Percentiles rank a stretch among this genome's conserved stretches.
phyloP scores from a whole-genome alignment of 495 filamentous ascomycete genomes.

The Apiosordaria backusii region DNA sequence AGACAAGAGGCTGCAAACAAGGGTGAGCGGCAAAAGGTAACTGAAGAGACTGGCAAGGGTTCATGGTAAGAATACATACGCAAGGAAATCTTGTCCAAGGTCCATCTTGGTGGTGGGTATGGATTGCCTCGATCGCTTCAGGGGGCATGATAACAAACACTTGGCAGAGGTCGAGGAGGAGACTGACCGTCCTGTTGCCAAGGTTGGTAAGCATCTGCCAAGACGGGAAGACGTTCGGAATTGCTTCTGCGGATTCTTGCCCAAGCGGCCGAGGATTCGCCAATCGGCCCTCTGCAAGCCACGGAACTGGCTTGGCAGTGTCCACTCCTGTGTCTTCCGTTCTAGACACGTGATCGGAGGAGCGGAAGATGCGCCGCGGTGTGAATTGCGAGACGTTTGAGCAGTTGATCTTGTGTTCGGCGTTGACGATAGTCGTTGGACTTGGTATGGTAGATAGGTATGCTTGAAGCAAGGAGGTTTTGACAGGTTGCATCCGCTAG shows the following conservation, averaged over 20 bases:
- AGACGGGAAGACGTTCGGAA: constrained; percentile 24
- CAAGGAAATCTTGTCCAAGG: no score
- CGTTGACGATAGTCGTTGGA: no score
- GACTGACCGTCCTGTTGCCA: background rate
- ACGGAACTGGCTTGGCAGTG: constrained; percentile 14
- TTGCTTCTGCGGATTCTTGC: constrained; percentile 11
- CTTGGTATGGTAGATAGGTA: no score
- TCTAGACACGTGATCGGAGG: background rate
- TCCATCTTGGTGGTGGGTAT: no score
- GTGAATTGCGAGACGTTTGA: background rate
- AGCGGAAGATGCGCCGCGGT: background rate
- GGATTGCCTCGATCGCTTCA: background rate
- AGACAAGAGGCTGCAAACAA: no score
- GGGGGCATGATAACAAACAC: background rate
- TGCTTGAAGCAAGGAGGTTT: background rate
- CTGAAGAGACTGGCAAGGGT: no score
- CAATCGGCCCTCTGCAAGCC: constrained; percentile 11
- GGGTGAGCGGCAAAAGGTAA: no score
- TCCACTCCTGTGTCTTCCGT: background rate
- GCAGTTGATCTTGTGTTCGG: no score
- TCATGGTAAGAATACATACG: no score
- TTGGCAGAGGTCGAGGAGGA: constrained; percentile 1
- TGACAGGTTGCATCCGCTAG: constrained; percentile 7
- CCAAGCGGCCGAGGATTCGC: constrained; percentile 3
- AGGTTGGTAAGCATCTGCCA: constrained; percentile 20